Evolutionary conservation across 2,329 filamentous ascomycete species (phyloP), one percentile per base, ranked within the genome.

Genomic region (Epichloe brachyelytri): DNA sequence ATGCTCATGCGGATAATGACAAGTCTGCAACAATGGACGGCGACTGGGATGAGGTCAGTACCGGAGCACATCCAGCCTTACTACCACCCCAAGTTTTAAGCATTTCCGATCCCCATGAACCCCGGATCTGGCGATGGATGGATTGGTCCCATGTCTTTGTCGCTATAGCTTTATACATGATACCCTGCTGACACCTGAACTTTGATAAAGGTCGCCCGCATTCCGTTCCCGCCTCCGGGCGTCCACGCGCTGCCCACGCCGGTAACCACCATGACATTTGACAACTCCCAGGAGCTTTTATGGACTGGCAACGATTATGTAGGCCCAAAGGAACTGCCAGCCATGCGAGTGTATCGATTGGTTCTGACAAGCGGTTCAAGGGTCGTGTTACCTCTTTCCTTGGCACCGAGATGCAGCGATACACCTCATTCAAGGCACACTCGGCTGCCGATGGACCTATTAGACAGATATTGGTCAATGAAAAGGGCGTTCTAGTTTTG

Each of bases 301-400:
- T 98, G 94, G 93, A 82, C 83, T 3, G 94, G 90, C 45, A 95
- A 93, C 67, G 87, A 93, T 71, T 88, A 83, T 75, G 88, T 93
- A 74, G 43, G 52, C 15, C 40, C 12, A 73, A 79, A 60, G 33
- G 12, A 47, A 7, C n/a, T 20, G 34, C 44, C 22, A n/a, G 33
- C 19, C 15, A 12, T 43, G 4, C 33, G n/a, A 17, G 4, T 7
- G 26, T 8, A 12, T 26, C 30, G 12, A 22, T 33, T 7, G 2
- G n/a, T 30, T 57, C 59, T 69, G 49, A 68, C 59, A 41, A 14
- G 26, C n/a, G 4, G 37, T 48, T 12, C 51, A 95, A 49, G 88
- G 93, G 93, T 55, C 83, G 89, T 57, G 81, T 97, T 46, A 85
- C 82, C 43, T 95, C 91, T 11, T 96, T 95, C 68, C 88, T 88